These are phyloP conservation scores for Lolium multiflorum DNA, from an alignment of 176 grass and related monocot species.

Conservation along the genomic window DNA sequence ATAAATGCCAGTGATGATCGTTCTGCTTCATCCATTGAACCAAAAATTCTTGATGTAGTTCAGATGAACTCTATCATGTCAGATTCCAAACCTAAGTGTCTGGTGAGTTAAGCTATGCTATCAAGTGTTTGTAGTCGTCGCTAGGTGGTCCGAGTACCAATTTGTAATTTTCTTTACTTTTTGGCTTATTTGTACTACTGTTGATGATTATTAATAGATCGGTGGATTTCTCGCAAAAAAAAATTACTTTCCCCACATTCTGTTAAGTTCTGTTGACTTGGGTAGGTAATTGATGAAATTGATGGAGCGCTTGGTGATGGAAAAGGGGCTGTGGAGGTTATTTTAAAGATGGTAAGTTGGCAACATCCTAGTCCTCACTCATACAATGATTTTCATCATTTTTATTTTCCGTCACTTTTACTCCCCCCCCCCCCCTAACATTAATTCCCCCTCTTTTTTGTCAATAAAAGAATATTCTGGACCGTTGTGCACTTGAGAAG, in stretches of 20 bases:
- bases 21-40: conserved; percentile 85
- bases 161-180: too few relatives aligned
- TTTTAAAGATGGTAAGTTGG: conserved; percentile 98
- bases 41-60: conserved; percentile 93
- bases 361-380: conserved; percentile 37
- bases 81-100: conserved; percentile 92
- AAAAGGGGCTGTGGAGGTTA: conserved; percentile 89
- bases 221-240: too few relatives aligned
- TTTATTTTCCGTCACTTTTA: conserved; percentile 1
- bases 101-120: conserved; percentile 66
- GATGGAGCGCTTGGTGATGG: conserved; percentile 97
- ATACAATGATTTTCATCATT: not conserved
- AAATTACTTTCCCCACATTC: conserved; percentile 13
- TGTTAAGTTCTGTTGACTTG: conserved; percentile 41
- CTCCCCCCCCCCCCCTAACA: not conserved
- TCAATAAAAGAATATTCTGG: not conserved
- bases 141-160: too few relatives aligned
- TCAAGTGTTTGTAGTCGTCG: too few relatives aligned
- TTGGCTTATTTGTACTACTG: too few relatives aligned
- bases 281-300: conserved; percentile 97
- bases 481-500: conserved; percentile 1
- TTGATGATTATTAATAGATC: too few relatives aligned
- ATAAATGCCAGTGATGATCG: conserved; percentile 99
- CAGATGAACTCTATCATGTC: conserved; percentile 99
- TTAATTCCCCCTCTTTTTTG: not conserved